These are phyloP conservation scores for Backusella morwellensis DNA, from an alignment of 192 early-diverging fungal genomes.

Conservation along the genomic window DNA sequence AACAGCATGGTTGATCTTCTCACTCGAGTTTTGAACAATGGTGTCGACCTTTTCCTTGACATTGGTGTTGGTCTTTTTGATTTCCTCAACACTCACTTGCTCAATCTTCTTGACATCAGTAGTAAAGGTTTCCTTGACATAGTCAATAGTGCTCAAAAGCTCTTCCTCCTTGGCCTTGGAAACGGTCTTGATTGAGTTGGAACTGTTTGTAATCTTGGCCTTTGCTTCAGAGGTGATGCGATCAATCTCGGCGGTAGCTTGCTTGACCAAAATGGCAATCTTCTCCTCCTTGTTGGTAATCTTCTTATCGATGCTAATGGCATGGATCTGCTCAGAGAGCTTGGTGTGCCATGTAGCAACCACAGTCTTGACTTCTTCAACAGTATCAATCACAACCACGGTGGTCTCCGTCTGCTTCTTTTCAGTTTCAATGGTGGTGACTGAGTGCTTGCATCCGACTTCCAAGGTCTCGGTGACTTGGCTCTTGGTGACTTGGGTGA, in stretches of 20 bases:
- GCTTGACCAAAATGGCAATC: background rate
- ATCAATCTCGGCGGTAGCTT: conserved; percentile 7
- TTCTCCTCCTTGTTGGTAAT: conserved; percentile 4
- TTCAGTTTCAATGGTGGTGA: background rate
- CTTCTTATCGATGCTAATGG: background rate
- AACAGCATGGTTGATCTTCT: conserved; percentile 10
- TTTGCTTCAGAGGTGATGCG: conserved; percentile 12
- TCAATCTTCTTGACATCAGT: conserved; percentile 11
- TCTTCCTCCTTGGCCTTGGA: conserved; percentile 13
- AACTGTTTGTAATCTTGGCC: background rate
- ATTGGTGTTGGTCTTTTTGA: background rate
- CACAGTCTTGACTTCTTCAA: conserved; percentile 5
- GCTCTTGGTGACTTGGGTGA: background rate
- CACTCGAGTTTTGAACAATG: background rate
- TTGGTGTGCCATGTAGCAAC: background rate
- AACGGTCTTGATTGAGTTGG: conserved; percentile 8
- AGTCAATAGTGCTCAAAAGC: background rate
- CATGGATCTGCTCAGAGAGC: conserved; percentile 9
- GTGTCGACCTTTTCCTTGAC: background rate
- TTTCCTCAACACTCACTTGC: conserved; percentile 4
- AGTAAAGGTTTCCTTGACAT: conserved; percentile 8
- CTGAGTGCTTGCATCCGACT: background rate
- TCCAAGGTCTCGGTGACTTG: background rate
- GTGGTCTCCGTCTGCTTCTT: background rate
- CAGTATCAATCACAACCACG: conserved; percentile 14